Conservation (phyloP, 1,284 basidiomycete genomes). For the Golubevia sp. region DNA sequence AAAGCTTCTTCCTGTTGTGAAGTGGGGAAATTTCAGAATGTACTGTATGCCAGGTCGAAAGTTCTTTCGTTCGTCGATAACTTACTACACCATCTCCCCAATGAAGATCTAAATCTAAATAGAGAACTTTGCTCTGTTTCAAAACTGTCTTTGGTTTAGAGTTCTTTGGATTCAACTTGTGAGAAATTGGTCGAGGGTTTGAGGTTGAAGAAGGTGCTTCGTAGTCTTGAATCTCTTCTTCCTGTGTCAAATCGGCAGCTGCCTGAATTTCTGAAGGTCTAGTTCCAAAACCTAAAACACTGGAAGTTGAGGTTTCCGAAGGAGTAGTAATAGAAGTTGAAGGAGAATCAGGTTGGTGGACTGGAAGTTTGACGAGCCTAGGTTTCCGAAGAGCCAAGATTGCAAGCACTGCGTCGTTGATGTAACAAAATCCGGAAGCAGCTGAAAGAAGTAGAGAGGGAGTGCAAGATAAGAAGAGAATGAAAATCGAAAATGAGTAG, state of each 20-base stretch:
- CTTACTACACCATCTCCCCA: conserved; percentile 80
- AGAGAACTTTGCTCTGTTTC: conserved; percentile 62
- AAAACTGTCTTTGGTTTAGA: conserved; percentile 65
- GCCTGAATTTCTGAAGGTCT: no score
- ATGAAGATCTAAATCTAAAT: conserved; percentile 89
- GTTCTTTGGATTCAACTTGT: no score
- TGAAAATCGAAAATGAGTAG: no score
- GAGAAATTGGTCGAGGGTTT: conserved; percentile 5
- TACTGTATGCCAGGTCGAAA: conserved; percentile 63
- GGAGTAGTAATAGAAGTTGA: no score
- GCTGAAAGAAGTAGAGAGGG: background rate
- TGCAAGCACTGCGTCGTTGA: conserved; percentile 84
- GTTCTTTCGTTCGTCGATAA: background rate
- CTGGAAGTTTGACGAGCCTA: background rate
- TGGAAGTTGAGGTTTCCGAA: no score
- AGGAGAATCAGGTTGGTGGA: no score
- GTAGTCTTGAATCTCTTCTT: no score
- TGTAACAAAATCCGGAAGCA: conserved; percentile 80
- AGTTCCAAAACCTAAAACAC: no score
- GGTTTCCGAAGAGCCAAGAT: conserved; percentile 63
- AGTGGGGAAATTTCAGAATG: conserved; percentile 65
- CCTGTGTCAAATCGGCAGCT: no score
- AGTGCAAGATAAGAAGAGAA: no score
- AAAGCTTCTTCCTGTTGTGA: conserved; percentile 56
- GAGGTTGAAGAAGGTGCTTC: conserved; percentile 31